Evolutionary conservation across 495 filamentous ascomycete species (phyloP).

Genomic region (Penicillium pulvis): DNA sequence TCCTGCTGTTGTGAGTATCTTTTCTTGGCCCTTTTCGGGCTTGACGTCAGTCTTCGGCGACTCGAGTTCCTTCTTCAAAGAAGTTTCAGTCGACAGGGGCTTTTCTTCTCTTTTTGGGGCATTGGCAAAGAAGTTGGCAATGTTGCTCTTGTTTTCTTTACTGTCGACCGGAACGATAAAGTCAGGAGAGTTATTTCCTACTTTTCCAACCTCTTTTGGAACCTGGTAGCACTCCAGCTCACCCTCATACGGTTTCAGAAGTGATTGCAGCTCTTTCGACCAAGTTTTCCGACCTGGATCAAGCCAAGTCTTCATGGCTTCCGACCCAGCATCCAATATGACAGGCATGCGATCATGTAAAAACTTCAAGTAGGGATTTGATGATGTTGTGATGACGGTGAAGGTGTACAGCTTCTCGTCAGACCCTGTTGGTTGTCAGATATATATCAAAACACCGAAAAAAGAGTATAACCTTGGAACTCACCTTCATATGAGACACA

Average conservation of each 20-base stretch:
- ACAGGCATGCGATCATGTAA: conserved; percentile 96
- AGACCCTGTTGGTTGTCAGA: conserved; percentile 34
- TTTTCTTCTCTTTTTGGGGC: conserved; percentile 42
- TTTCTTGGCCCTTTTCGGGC: conserved; percentile 46
- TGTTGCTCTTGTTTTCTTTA: conserved; percentile 85
- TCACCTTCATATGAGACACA: conserved; percentile 77
- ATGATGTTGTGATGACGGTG: conserved; percentile 87
- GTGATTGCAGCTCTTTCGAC: conserved; percentile 73
- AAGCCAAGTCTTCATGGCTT: conserved; percentile 75
- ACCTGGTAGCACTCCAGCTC: conserved; percentile 87
- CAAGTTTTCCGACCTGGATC: conserved; percentile 71
- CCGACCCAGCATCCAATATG: conserved; percentile 75
- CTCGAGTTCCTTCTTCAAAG: conserved; percentile 14
- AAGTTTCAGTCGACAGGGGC: background rate
- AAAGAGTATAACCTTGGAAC: conserved; percentile 14
- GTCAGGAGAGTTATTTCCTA: conserved; percentile 82
- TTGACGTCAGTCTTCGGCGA: conserved; percentile 21
- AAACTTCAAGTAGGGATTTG: conserved; percentile 77
- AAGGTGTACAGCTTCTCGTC: conserved; percentile 79
- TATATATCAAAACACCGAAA: background rate
- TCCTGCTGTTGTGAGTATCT: conserved; percentile 48
- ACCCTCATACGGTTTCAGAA: conserved; percentile 75
- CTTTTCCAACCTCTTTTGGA: conserved; percentile 87
- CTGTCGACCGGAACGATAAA: conserved; percentile 84
- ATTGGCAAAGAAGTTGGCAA: conserved; percentile 86